Base-by-base conservation (phyloP, 129 eudicot species). In the Solidago caesia region DNA sequence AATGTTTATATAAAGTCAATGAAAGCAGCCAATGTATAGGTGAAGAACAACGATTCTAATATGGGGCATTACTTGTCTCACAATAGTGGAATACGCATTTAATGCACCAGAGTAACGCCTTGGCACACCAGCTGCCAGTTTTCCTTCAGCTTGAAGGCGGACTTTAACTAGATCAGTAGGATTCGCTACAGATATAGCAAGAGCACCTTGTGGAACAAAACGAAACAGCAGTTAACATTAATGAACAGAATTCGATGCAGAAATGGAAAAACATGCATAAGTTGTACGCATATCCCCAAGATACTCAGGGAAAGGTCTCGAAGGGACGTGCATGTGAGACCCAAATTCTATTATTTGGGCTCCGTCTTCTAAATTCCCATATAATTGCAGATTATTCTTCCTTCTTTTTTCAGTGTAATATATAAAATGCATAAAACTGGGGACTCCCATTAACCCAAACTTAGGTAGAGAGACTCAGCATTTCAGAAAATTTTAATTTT, bases 151-250 rank as follows among this genome's bases (percentile, higher is more conserved):
- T 81, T 91, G 97, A 80, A 91, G 97, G 51, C 97, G 79, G 26
- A 88, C 97, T 84, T 91, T 91, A 46, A 91, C 97, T 41, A 88
- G 88, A 82, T 90, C 96, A 43, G 93, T 90, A 52, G 96, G 96
- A 72, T 87, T 90, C 33, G 96, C 96, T 43, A 90, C 85, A 41
- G 86, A 51, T 61, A 90, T 90, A 21, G 78, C 96, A 61, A 90
- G 41, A 64, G 91, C 96, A 82, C 96, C 96, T 77, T 85, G 68
- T 25, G 2, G 76, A 33, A 66, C 41, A 64, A 26, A 26, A 25
- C 5, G 16, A 57, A 72, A 43, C 15, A 44, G 0, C 39, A 44
- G 15, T 55, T 2, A 27, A 74, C 60, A n/a, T 8, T 27, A 42
- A 14, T 41, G 53, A 33, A 33, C 39, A 33, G 39, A 33, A 33